Conservation (phyloP, 202 grass and related monocot species). For the Panicum hallii region DNA sequence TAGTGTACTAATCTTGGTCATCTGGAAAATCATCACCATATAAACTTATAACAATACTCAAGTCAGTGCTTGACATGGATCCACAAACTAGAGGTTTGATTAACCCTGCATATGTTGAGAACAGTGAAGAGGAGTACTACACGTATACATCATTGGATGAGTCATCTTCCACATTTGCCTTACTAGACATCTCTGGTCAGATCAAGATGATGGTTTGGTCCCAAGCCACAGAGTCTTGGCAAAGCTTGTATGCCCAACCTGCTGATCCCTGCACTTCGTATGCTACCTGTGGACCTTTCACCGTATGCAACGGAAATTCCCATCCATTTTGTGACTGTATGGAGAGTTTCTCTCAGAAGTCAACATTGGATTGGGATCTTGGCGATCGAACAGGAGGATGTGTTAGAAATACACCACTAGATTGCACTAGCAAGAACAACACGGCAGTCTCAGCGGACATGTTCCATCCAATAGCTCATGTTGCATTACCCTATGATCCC, state of each 20-base stretch:
- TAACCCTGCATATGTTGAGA: background rate
- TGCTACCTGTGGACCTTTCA: slow-evolving; percentile 8
- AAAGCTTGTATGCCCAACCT: background rate
- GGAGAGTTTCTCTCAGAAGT: slow-evolving; percentile 19
- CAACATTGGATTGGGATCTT: background rate
- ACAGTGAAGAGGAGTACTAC: slow-evolving; percentile 16
- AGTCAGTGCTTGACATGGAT: background rate
- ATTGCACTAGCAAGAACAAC: background rate
- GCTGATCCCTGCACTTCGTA: background rate
- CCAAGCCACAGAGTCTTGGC: background rate
- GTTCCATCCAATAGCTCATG: background rate
- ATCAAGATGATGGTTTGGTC: slow-evolving; percentile 8
- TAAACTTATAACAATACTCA: background rate
- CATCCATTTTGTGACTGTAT: background rate
- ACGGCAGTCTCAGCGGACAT: background rate
- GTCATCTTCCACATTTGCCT: background rate
- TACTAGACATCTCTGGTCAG: background rate
- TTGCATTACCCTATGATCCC: background rate
- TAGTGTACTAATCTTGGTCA: background rate
- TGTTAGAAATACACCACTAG: background rate
- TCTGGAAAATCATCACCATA: background rate
- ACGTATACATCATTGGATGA: background rate
- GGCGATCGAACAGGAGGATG: slow-evolving; percentile 1
- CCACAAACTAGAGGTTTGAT: slow-evolving; percentile 4
- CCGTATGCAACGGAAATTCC: background rate